A percentile compares a stretch with the other conserved stretches of the same genome.
Evolutionary conservation across 2,329 filamentous ascomycete genomes (phyloP).

Genomic region (Paecilomyces sp.): DNA sequence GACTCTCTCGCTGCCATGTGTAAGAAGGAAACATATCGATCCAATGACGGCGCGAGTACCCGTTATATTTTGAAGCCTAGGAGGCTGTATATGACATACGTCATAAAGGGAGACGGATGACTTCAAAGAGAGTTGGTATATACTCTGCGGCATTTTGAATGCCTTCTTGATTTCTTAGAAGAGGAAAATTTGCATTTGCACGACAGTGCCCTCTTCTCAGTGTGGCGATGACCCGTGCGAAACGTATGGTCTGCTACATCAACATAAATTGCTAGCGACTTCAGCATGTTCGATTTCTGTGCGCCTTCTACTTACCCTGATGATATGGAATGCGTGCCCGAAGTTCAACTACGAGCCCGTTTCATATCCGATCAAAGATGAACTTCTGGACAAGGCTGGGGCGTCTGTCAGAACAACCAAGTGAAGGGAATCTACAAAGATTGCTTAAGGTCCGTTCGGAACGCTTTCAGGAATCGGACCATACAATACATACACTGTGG

Average conservation of each 20-base stretch:
- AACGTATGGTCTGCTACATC: background rate
- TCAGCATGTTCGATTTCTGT: background rate
- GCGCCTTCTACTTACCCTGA: background rate
- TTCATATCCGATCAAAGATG: background rate
- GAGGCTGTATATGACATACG: too few relatives aligned
- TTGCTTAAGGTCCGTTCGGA: too few relatives aligned
- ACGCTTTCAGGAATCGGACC: too few relatives aligned
- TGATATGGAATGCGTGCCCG: background rate
- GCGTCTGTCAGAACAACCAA: too few relatives aligned
- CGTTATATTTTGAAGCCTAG: too few relatives aligned
- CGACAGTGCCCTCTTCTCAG: background rate
- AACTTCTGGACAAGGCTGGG: background rate
- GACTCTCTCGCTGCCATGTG: too few relatives aligned
- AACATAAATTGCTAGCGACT: background rate
- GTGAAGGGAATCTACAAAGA: too few relatives aligned
- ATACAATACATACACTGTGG: too few relatives aligned
- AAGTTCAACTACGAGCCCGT: background rate
- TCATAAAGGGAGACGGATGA: background rate
- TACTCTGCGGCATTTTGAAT: background rate
- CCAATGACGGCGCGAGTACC: too few relatives aligned
- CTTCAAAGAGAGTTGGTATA: background rate
- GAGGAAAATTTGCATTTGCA: background rate
- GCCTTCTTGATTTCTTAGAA: background rate
- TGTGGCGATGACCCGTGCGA: too few relatives aligned
- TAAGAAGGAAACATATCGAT: too few relatives aligned